Base-by-base conservation (phyloP, 129 eudicot genomes). In the Calendula officinalis region DNA sequence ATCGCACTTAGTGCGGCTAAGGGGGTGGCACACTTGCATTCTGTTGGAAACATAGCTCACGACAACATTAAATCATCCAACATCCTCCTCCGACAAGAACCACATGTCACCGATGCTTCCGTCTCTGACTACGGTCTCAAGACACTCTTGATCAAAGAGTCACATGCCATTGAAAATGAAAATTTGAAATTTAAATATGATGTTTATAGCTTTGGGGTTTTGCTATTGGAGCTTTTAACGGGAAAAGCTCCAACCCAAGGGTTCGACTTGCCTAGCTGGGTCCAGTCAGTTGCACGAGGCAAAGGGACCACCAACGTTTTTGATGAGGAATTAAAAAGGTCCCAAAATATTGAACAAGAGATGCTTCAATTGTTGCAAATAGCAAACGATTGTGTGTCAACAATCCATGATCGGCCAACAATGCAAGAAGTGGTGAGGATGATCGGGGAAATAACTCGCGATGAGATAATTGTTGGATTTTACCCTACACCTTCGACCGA, bases 231-330 rank as follows among this genome's bases (percentile, higher is more conserved):
- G 79, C 80, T 92, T 11, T 62, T 92, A 61, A 92, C 98, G 0
- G 98, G 98, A 0, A 92, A 92, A 69, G 79, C 98, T 12, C 98
- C 98, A 0, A 88, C 80, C 66, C 96, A 92, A 64, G 98, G 98
- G 65, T 81, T 92, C 0, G 98, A 92, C 46, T 68, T 92, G 69
- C 98, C 96, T 0, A 66, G 96, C 52, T 92, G 98, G 98, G 96
- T 92, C 10, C 96, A 92, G 39, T 85, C 95, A 1, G 95, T 92
- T 5, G 96, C 81, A 3, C 48, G 91, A 9, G 98, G 88, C 47
- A 95, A 91, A 46, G 88, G 95, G 96, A 86, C 98, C 1, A 91
- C 98, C 3, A 96, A 92, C 70, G 96, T 92, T 9, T 92, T 92
- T 15, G 98, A 92, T 32, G 86, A 77, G 2, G 98, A 92, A 66